phyloP scores from a whole-genome alignment of 371 early-diverging fungal genomes.

The Parasitella parasitica region DNA sequence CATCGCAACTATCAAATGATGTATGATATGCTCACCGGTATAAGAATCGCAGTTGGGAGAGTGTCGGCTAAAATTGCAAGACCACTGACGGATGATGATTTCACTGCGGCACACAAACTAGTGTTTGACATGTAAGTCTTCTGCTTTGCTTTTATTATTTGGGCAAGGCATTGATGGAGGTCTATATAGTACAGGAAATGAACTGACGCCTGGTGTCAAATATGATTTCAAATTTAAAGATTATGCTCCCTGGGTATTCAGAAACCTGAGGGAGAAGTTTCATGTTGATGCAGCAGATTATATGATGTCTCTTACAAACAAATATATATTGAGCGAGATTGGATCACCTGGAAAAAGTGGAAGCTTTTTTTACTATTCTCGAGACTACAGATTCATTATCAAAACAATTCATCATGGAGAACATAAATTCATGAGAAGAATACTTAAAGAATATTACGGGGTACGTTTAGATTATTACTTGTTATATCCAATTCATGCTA shows the following conservation, averaged over 20 bases:
- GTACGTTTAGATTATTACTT: slow-evolving; percentile 22
- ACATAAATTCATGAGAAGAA: slow-evolving; percentile 87
- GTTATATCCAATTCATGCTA: neutral
- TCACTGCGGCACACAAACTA: slow-evolving; percentile 84
- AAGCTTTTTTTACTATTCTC: slow-evolving; percentile 95
- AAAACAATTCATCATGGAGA: slow-evolving; percentile 95
- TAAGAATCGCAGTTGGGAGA: slow-evolving; percentile 71
- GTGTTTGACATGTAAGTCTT: slow-evolving; percentile 84
- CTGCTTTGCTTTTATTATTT: neutral
- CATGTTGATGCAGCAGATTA: slow-evolving; percentile 94
- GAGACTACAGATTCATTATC: slow-evolving; percentile 97
- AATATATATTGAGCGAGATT: slow-evolving; percentile 95
- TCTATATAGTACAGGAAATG: slow-evolving; percentile 76
- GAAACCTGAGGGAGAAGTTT: slow-evolving; percentile 84
- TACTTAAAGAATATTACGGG: slow-evolving; percentile 83
- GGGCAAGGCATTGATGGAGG: too few relatives aligned
- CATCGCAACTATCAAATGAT: slow-evolving; percentile 82
- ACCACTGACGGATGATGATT: slow-evolving; percentile 75
- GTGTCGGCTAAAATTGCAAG: slow-evolving; percentile 83
- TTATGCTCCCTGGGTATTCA: slow-evolving; percentile 97
- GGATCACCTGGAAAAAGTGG: slow-evolving; percentile 95
- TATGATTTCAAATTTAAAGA: slow-evolving; percentile 99
- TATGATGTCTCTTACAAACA: slow-evolving; percentile 90
- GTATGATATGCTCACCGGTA: slow-evolving; percentile 98
- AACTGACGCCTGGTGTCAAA: slow-evolving; percentile 88